phyloP scores from a whole-genome alignment of 495 filamentous ascomycete genomes.

The Aspergillus avenaceus region DNA sequence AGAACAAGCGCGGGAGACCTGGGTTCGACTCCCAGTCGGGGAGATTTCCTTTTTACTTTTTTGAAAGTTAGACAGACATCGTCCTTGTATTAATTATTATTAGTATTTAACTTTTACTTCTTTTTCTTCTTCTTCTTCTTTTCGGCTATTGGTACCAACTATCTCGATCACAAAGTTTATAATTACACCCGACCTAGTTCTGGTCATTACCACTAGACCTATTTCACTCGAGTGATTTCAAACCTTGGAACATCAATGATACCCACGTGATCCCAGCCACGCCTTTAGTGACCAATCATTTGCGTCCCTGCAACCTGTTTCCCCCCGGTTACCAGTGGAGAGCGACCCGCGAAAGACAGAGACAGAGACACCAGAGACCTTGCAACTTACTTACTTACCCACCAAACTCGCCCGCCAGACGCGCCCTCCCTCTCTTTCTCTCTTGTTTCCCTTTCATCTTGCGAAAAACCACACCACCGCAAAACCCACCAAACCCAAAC shows the following conservation, averaged over 20 bases:
- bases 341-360: too few relatives aligned
- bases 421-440: conserved; percentile 10
- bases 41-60: background rate
- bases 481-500: background rate
- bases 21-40: conserved; percentile 1
- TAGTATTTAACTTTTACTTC: too few relatives aligned
- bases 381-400: too few relatives aligned
- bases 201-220: too few relatives aligned
- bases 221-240: background rate
- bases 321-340: background rate
- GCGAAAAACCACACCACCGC: background rate
- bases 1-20: background rate
- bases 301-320: background rate
- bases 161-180: background rate
- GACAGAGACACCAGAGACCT: too few relatives aligned
- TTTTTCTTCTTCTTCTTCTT: background rate
- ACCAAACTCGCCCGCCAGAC: conserved; percentile 1
- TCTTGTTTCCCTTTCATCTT: conserved; percentile 3
- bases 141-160: background rate
- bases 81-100: too few relatives aligned
- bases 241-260: background rate
- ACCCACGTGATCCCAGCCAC: conserved; percentile 25
- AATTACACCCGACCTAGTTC: too few relatives aligned
- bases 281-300: background rate
- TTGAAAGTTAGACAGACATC: too few relatives aligned